Evolutionary conservation across 1,284 basidiomycete species (phyloP).

Genomic region (Phylloporus gajari): DNA sequence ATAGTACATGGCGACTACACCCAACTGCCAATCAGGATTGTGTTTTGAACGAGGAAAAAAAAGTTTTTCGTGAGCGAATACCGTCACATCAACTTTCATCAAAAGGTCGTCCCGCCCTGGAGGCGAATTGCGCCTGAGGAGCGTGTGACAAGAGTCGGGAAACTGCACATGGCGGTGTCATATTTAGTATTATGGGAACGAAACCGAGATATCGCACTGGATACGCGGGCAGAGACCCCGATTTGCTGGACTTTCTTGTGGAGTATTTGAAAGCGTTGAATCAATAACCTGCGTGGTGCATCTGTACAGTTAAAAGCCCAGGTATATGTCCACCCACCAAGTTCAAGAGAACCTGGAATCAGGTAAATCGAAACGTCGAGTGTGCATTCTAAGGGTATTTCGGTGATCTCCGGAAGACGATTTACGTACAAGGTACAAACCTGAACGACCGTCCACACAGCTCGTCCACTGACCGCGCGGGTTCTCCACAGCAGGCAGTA

Average conservation of each 20-base stretch:
- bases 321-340: too few relatives aligned
- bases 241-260: background rate
- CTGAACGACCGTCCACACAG: background rate
- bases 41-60: background rate
- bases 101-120: too few relatives aligned
- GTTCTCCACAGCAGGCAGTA: background rate
- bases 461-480: background rate
- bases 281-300: background rate
- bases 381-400: too few relatives aligned
- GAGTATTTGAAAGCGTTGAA: background rate
- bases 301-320: background rate
- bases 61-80: background rate
- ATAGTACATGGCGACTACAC: background rate
- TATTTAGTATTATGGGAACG: too few relatives aligned
- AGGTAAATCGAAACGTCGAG: background rate
- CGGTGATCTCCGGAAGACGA: background rate
- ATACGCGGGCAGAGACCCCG: background rate
- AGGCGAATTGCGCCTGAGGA: too few relatives aligned
- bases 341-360: too few relatives aligned
- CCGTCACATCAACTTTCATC: background rate
- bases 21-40: background rate
- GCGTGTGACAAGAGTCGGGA: background rate
- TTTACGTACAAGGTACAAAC: background rate
- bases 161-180: background rate
- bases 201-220: background rate